These are phyloP conservation scores for Sicyos edulis DNA, from an alignment of 306 rosid genomes.

Conservation along the genomic window DNA sequence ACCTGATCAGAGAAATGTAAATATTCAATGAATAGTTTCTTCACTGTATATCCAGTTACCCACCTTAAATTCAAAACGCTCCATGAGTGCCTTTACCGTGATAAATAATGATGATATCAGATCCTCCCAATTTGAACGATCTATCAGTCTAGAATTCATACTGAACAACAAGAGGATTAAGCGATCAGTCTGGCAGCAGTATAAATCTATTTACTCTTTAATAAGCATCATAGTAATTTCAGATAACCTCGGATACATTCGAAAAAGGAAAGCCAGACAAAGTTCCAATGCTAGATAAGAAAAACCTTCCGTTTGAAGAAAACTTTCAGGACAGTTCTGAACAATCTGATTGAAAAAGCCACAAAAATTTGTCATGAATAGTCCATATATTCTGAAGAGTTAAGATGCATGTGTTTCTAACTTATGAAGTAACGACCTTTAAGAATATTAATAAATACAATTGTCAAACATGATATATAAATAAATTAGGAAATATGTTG, in stretches of 20 bases:
- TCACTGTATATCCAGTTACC: slow-evolving; percentile 25
- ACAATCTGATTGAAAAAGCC: slow-evolving; percentile 52
- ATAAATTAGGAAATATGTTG: too few relatives aligned
- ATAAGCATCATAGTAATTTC: neutral
- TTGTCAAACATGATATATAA: too few relatives aligned
- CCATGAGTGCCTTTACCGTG: slow-evolving; percentile 57
- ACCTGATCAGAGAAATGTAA: neutral
- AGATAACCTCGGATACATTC: slow-evolving; percentile 52
- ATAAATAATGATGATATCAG: slow-evolving; percentile 46
- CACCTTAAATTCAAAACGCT: slow-evolving; percentile 59
- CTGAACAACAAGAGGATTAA: slow-evolving; percentile 35
- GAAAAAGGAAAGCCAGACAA: slow-evolving; percentile 52
- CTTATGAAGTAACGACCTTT: neutral
- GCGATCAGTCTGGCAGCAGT: slow-evolving; percentile 21
- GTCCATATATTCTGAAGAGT: neutral
- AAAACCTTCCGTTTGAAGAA: slow-evolving; percentile 52
- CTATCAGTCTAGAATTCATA: slow-evolving; percentile 31
- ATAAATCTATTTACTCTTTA: slow-evolving; percentile 1
- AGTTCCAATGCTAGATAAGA: slow-evolving; percentile 60
- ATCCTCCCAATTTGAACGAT: slow-evolving; percentile 41
- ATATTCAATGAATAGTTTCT: neutral
- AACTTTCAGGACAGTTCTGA: slow-evolving; percentile 67
- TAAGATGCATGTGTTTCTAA: neutral
- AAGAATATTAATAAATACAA: too few relatives aligned
- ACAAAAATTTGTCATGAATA: slow-evolving; percentile 20